Percentiles rank a stretch among this genome's conserved stretches.
Conservation (phyloP, 2,329 filamentous ascomycete species). For the Dissoconium aciculare region DNA sequence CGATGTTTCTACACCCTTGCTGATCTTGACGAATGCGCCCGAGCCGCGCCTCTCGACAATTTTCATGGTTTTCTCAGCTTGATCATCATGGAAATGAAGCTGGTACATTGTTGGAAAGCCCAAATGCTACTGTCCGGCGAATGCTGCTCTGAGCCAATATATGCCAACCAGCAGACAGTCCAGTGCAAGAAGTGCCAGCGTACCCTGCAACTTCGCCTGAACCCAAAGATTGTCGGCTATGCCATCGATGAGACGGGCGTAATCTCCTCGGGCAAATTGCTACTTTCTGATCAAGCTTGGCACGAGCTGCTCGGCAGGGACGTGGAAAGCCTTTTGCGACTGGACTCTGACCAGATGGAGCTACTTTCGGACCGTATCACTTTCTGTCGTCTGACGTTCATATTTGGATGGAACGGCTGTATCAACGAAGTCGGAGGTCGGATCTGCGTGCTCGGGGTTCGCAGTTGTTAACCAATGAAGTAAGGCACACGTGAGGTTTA, state of each 20-base stretch:
- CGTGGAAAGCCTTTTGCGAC: conserved; percentile 29
- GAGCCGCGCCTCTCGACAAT: conserved; percentile 23
- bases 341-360: conserved; percentile 28
- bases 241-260: conserved; percentile 42
- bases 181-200: conserved; percentile 30
- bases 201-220: conserved; percentile 25
- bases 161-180: conserved; percentile 32
- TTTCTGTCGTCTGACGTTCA: conserved; percentile 39
- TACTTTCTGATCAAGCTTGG: conserved; percentile 42
- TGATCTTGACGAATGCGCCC: conserved; percentile 31
- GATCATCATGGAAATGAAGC: conserved; percentile 29
- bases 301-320: conserved; percentile 33
- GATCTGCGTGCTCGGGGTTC: conserved; percentile 28
- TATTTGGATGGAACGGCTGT: conserved; percentile 38
- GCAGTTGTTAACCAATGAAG: conserved; percentile 25
- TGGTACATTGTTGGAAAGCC: conserved; percentile 27
- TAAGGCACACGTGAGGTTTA: conserved; percentile 1
- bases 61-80: conserved; percentile 33
- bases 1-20: conserved; percentile 30
- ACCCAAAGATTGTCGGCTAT: conserved; percentile 30
- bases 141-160: conserved; percentile 40
- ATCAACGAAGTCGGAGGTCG: conserved; percentile 19
- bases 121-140: conserved; percentile 33
- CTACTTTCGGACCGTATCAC: conserved; percentile 38
- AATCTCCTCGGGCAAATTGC: conserved; percentile 36